These are phyloP conservation scores for Syzygium aqueum DNA, from an alignment of 345 rosid genomes.

Conservation along the genomic window DNA sequence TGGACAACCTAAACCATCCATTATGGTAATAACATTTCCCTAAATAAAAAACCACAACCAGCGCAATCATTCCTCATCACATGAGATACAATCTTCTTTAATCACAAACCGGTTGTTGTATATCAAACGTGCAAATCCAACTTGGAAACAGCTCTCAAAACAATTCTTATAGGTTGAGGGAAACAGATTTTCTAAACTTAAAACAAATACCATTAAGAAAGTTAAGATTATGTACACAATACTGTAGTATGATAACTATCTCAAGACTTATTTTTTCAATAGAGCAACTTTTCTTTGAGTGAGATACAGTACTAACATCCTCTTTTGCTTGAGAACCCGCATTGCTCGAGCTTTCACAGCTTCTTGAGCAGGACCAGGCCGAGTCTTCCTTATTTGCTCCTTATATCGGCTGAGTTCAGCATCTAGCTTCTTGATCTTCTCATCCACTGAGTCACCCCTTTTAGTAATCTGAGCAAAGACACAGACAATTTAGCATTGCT, in stretches of 20 bases:
- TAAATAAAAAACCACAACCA: neutral
- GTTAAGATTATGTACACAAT: neutral
- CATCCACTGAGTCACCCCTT: conserved; percentile 25
- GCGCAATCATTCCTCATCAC: neutral
- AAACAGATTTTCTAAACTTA: neutral
- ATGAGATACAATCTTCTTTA: neutral
- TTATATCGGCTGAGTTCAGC: conserved; percentile 69
- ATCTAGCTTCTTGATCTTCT: conserved; percentile 53
- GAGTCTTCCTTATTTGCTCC: conserved; percentile 80
- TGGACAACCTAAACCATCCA: neutral
- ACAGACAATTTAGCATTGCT: neutral
- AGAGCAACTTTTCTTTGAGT: neutral
- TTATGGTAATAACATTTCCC: neutral
- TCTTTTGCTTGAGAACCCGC: conserved; percentile 92
- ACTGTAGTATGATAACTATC: neutral
- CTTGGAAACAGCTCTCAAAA: neutral
- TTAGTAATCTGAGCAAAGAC: conserved; percentile 21
- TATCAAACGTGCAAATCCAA: neutral
- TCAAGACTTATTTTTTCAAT: neutral
- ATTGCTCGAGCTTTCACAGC: conserved; percentile 90
- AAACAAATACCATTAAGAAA: neutral
- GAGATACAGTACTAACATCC: conserved; percentile 35
- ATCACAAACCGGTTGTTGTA: neutral
- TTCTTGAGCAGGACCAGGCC: conserved; percentile 97
- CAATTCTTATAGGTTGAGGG: neutral